Base-by-base conservation (phyloP, 495 filamentous ascomycete genomes). In the Sabuloglossum arenarium region DNA sequence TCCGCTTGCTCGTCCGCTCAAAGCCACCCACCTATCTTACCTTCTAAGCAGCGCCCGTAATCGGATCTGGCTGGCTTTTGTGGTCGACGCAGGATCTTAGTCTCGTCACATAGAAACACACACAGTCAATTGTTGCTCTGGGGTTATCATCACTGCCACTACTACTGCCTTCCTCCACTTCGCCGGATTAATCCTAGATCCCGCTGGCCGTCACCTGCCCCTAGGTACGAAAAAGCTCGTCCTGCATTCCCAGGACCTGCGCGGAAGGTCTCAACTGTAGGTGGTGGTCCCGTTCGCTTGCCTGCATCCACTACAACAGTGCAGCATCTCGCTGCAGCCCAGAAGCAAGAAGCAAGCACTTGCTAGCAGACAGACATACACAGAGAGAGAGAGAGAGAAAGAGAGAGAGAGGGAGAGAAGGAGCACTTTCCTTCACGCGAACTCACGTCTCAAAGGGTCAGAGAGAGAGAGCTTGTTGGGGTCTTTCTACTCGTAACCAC, bases 291-390 rank as follows among this genome's bases (percentile, higher is more conserved):
- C 47, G 11, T 51, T 51, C 47, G 47, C 47, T 51, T 51, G 47
- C 47, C 47, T 51, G 47, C 47, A 51, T 51, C 47, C 47, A 29
- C 47, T 51, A 27, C 47, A 51, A 51, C 47, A 28, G 47, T 51
- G 47, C 47, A 51, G 47, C 47, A 51, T 51, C 47, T 51, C 47
- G 47, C 47, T 51, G 47, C 47, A 51, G 47, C 47, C 47, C 47
- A 51, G 47, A 51, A 51, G 47, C 47, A 51, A 30, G 47, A 51
- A 51, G 28, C 47, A 29, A 51, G 47, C 47, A 29, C 47, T 30
- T 51, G 47, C 47, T 51, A 49, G 19, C 21, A 49, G 39, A 43
- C 16, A 3, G 39, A 43, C 2, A 14, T 14, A n/a, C n/a, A n/a
- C n/a, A n/a, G n/a, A n/a, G n/a, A n/a, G 1, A 14, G 11, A 37